phyloP scores from a whole-genome alignment of 2,329 filamentous ascomycete genomes.

The Epicoccum sorghinum region DNA sequence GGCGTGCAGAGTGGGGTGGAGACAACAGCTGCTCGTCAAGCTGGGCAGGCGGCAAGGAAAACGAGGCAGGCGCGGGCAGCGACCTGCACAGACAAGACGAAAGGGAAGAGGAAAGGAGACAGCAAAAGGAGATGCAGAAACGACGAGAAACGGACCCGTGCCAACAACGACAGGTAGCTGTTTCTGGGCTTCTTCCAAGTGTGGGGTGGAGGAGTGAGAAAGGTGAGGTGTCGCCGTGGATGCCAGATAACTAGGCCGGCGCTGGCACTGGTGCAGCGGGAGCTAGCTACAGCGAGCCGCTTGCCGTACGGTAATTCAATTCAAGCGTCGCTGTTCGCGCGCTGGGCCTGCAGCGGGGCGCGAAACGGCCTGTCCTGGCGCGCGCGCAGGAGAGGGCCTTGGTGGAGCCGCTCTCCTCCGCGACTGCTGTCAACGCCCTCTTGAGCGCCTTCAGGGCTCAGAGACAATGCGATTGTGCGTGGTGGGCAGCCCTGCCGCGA shows the following conservation, averaged over 20 bases:
- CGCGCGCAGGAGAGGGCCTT: neutral
- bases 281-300: constrained; percentile 16
- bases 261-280: constrained; percentile 9
- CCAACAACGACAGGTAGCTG: constrained; percentile 32
- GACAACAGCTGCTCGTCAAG: constrained; percentile 24
- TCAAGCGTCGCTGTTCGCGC: neutral
- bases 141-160: constrained; percentile 43
- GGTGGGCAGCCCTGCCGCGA: too few species aligned
- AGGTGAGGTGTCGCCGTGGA: constrained; percentile 30
- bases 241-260: constrained; percentile 14
- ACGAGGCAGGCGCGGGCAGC: constrained; percentile 32
- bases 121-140: constrained; percentile 46
- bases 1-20: constrained; percentile 21
- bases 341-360: neutral
- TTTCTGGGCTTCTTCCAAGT: constrained; percentile 30
- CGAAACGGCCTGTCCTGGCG: neutral
- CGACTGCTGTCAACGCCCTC: too few species aligned
- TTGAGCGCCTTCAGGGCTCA: too few species aligned
- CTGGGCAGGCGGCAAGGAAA: constrained; percentile 35
- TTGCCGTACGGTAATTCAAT: constrained; percentile 1
- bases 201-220: constrained; percentile 45
- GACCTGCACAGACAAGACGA: constrained; percentile 35
- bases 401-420: too few species aligned
- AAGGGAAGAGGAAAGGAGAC: constrained; percentile 46
- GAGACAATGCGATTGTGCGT: too few species aligned